Conservation (phyloP, 257 asterid species). For the Anisodus tanguticus region DNA sequence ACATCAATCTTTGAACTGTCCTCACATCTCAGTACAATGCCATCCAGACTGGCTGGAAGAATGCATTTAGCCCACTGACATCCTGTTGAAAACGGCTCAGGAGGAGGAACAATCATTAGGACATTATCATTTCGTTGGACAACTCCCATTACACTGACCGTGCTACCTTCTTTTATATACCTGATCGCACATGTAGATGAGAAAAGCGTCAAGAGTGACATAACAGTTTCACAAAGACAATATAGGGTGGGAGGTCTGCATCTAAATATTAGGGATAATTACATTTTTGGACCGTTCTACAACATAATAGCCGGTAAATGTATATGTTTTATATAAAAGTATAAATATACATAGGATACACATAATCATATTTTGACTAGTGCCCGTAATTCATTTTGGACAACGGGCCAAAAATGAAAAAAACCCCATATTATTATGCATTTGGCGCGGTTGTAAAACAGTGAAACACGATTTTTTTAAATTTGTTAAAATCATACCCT, state of each 20-base stretch:
- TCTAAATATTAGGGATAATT: not conserved
- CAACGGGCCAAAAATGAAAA: too few species aligned
- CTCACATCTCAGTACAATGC: slow-evolving; percentile 74
- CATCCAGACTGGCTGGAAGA: slow-evolving; percentile 77
- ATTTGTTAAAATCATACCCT: slow-evolving; percentile 51
- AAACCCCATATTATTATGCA: not conserved
- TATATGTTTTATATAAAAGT: too few species aligned
- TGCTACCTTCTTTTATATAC: slow-evolving; percentile 88
- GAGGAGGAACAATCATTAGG: slow-evolving; percentile 83
- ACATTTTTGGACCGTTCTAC: too few species aligned
- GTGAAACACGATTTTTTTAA: not conserved
- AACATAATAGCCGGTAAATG: too few species aligned
- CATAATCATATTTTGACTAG: too few species aligned
- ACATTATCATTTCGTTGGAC: slow-evolving; percentile 81
- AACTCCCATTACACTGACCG: slow-evolving; percentile 85
- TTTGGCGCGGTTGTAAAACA: not conserved
- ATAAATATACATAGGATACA: too few species aligned
- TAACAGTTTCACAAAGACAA: not conserved
- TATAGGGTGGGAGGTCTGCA: not conserved
- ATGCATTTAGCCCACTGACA: slow-evolving; percentile 84
- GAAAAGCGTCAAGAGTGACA: not conserved
- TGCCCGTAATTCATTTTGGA: too few species aligned
- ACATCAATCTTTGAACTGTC: slow-evolving; percentile 73
- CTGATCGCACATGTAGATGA: slow-evolving; percentile 36
- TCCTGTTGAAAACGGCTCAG: slow-evolving; percentile 68